These are phyloP conservation scores for Elaeis oleifera DNA, from an alignment of 202 grass and related monocot species.

Conservation along the genomic window DNA sequence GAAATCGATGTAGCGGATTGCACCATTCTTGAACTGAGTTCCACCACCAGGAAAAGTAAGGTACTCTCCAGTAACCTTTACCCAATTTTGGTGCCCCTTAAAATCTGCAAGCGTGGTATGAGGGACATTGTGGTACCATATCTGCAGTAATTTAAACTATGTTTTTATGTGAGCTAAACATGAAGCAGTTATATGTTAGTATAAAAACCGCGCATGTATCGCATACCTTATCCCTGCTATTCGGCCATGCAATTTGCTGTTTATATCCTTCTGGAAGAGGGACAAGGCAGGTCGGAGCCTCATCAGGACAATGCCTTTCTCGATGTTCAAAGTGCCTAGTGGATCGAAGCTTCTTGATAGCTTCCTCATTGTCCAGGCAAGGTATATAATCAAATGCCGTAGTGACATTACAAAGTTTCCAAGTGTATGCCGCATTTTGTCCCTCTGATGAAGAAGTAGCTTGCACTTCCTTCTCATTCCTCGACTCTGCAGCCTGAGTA, in stretches of 20 bases:
- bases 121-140: slow-evolving; percentile 98
- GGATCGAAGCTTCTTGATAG: slow-evolving; percentile 50
- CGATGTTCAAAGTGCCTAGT: slow-evolving; percentile 83
- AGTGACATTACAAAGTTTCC: slow-evolving; percentile 78
- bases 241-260: slow-evolving; percentile 61
- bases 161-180: background rate
- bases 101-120: slow-evolving; percentile 54
- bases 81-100: slow-evolving; percentile 94
- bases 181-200: no score
- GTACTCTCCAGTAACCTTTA: slow-evolving; percentile 81
- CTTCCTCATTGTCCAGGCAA: slow-evolving; percentile 83
- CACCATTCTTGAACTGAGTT: slow-evolving; percentile 88
- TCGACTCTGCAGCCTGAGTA: slow-evolving; percentile 72
- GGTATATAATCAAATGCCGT: slow-evolving; percentile 85
- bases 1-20: slow-evolving; percentile 79
- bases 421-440: slow-evolving; percentile 11
- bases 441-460: slow-evolving; percentile 5
- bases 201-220: no score
- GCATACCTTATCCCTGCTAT: slow-evolving; percentile 68
- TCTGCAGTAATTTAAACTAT: slow-evolving; percentile 29
- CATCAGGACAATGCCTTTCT: slow-evolving; percentile 70
- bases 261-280: slow-evolving; percentile 51
- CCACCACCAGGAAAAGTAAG: slow-evolving; percentile 91
- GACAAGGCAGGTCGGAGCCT: slow-evolving; percentile 60
- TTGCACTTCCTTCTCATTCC: slow-evolving; percentile 56